Conservation (phyloP, 1,139 yeast species). For the Meyerozyma athensensis region DNA sequence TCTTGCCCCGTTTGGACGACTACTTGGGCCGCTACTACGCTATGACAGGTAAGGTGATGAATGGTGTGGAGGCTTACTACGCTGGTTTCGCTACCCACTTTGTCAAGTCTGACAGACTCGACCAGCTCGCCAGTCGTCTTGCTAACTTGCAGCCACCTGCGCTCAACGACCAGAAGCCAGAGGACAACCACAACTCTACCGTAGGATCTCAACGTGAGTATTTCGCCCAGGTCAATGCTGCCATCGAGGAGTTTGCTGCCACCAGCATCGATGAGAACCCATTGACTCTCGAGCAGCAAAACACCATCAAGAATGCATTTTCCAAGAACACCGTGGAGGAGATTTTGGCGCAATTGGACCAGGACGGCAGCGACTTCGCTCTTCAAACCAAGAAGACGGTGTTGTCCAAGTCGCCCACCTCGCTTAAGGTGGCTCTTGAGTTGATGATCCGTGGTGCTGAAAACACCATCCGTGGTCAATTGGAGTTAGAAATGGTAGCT, state of each 20-base stretch:
- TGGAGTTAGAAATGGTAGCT: constrained; percentile 68
- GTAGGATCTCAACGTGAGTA: constrained; percentile 32
- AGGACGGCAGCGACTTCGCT: constrained; percentile 68
- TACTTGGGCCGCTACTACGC: constrained; percentile 83
- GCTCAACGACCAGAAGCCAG: constrained; percentile 23
- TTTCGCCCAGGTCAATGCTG: constrained; percentile 59
- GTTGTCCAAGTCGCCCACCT: constrained; percentile 64
- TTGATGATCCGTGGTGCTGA: constrained; percentile 60
- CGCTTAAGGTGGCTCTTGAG: constrained; percentile 69
- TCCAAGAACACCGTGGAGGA: constrained; percentile 54
- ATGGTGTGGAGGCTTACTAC: constrained; percentile 74
- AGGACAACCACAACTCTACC: constrained; percentile 21
- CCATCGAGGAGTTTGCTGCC: constrained; percentile 72
- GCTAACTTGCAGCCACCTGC: constrained; percentile 49
- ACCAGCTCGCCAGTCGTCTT: constrained; percentile 59
- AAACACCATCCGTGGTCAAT: constrained; percentile 59
- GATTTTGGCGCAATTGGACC: constrained; percentile 52
- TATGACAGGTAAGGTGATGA: constrained; percentile 74
- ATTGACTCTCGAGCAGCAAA: constrained; percentile 51
- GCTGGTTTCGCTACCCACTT: constrained; percentile 91
- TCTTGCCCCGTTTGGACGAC: constrained; percentile 77
- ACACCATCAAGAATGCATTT: constrained; percentile 67
- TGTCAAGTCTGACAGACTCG: constrained; percentile 61
- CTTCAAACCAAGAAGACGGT: constrained; percentile 51
- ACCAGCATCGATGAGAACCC: constrained; percentile 62